Evolutionary conservation across 2,329 filamentous ascomycete genomes (phyloP), one percentile per base, ranked within the genome.

Genomic region (Verticillium isaacii): DNA sequence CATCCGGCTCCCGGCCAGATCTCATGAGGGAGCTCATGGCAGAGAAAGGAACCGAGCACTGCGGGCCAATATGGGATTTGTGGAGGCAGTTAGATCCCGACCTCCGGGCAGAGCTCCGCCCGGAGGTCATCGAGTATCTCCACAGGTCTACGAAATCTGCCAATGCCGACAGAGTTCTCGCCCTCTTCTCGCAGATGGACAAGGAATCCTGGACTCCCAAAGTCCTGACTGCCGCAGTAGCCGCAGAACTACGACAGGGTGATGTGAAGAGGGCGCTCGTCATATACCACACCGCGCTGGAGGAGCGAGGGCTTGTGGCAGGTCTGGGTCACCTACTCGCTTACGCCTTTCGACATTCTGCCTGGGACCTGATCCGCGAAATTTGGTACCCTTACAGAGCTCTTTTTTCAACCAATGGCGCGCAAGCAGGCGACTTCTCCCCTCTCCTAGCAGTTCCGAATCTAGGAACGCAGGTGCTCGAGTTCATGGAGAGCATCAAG

Each of bases 311-410:
- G 5, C 67, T 78, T 32, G 69, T 72, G 1, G 71, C 75, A 7
- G 80, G 78, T 2, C 67, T 85, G 7, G 80, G 82, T 55, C 68
- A 77, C 19, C 64, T 85, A 6, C 65, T 83, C 19, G 71, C 77
- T 8, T 71, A 77, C 56, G 74, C 75, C 2, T 72, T 85, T 37
- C 69, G 65, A 34, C 69, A 69, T 2, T 66, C 67, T 12, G 67
- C 73, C 3, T 82, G 79, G 79, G 55, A 70, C 2, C 60, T 67
- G 15, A 64, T 77, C 1, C 63, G 32, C 15, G 29, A 32, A 3
- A 29, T 54, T 11, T 59, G 45, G 17, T 32, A 25, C 6, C 25
- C 45, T 2, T 59, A 45, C 25, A 23, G 45, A 12, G 5, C 14
- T 9, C 17, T 54, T 12, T 57, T 36, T 17, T 11, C 57, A 12